phyloP scores from a whole-genome alignment of 2,329 filamentous ascomycete genomes.

The Sphaceloma murrayae region DNA sequence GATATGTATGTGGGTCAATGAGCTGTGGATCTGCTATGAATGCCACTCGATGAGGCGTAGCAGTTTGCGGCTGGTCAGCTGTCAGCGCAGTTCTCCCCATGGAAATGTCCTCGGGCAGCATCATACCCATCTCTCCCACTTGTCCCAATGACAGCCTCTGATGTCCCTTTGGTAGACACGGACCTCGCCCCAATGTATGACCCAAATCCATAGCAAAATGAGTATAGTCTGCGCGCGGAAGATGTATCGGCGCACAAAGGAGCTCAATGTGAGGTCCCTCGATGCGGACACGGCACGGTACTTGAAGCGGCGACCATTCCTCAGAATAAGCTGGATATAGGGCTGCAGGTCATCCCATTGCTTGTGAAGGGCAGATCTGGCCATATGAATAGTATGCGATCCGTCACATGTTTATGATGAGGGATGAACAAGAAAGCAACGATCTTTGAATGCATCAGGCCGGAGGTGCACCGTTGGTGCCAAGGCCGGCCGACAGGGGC shows the following conservation, averaged over 20 bases:
- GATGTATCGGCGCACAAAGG: constrained; percentile 5
- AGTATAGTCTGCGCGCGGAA: constrained; percentile 41
- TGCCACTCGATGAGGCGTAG: constrained; percentile 72
- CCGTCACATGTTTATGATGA: constrained; percentile 8
- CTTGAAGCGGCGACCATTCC: constrained; percentile 7
- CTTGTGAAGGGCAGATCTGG: constrained; percentile 7
- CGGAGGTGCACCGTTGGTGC: constrained; percentile 7
- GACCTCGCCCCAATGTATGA: constrained; percentile 77
- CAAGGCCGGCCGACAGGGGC: constrained; percentile 6
- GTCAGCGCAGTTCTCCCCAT: constrained; percentile 16
- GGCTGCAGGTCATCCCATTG: constrained; percentile 15
- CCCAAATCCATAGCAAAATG: constrained; percentile 56
- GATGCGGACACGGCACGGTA: constrained; percentile 3
- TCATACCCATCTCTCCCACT: constrained; percentile 87
- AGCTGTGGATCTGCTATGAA: constrained; percentile 87
- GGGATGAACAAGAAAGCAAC: neutral
- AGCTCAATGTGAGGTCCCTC: neutral
- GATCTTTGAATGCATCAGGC: no score
- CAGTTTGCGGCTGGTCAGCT: constrained; percentile 55
- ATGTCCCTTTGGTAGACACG: constrained; percentile 65
- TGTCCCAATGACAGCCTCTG: constrained; percentile 65
- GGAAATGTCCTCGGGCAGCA: neutral
- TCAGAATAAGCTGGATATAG: constrained; percentile 3
- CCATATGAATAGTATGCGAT: constrained; percentile 7
- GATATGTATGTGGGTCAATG: constrained; percentile 91